Evolutionary conservation across 495 filamentous ascomycete species (phyloP), one percentile per base, ranked within the genome.

Genomic region (Penicillium cataractarum): DNA sequence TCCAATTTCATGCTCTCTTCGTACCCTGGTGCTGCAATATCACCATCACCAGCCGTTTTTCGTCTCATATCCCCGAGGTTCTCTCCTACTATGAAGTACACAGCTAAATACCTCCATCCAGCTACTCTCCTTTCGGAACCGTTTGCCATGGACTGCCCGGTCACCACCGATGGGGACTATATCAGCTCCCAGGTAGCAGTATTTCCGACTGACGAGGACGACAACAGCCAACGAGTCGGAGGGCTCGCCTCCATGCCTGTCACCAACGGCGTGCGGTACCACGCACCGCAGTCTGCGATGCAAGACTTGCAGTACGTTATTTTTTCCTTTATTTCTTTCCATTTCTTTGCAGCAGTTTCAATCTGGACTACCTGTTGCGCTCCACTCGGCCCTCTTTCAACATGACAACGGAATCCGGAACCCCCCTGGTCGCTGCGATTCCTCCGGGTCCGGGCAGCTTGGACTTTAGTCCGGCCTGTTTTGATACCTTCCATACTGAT

Each of bases 291-390:
- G 64, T 63, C 76, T 77, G 71, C 68, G 55, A 66, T 78, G 74
- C 77, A 81, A 57, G 78, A 80, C 72, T 71, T 79, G 67, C 71
- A 76, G 80, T 83, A 82, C 75, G 80, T 82, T 70, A 55, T 75
- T 54, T 35, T 54, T 82, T n/a, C n/a, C 68, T 57, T 75, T 52
- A 2, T 15, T 12, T 71, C 39, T 62, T 37, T 44, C 17, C 37
- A 4, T 35, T 54, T 52, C 61, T 48, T 33, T 31, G 12, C 54
- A 10, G 32, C 48, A 53, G 68, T 80, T 80, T 75, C 54, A 73
- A 76, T 78, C 59, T 55, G 62, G 72, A 70, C 76, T 69, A 62
- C 60, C 66, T 71, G n/a, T 76, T 67, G 68, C 74, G 60, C 73
- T 74, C 70, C 70, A 74, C 66, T 72, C 61, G 58, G 69, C 65